Conservation (phyloP, 202 grass and related monocot genomes). For the Musa balbisiana region DNA sequence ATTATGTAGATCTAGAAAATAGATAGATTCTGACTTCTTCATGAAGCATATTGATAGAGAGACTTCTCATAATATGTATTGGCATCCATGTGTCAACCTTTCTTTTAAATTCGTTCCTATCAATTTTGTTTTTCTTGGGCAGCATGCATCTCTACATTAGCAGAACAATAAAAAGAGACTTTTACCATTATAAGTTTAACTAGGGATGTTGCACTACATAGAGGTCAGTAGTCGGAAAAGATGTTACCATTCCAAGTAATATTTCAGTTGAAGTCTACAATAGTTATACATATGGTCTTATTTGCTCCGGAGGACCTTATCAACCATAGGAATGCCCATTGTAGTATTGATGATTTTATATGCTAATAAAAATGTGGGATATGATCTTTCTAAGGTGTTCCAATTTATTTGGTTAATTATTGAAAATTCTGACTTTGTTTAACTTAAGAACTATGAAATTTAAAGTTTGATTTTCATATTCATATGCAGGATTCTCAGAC, state of each 20-base stretch:
- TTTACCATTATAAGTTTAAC: background rate
- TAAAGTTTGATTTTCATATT: background rate
- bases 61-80: background rate
- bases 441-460: background rate
- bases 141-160: background rate
- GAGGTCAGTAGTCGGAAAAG: too few species aligned
- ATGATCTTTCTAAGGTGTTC: too few species aligned
- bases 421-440: too few species aligned
- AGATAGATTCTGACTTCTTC: background rate
- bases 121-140: background rate
- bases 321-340: too few species aligned
- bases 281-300: too few species aligned
- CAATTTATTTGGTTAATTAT: too few species aligned
- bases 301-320: too few species aligned
- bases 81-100: background rate
- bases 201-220: background rate
- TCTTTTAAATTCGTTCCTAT: background rate
- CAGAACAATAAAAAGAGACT: background rate
- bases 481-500: conserved; percentile 33
- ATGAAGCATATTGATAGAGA: background rate
- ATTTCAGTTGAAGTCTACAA: too few species aligned
- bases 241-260: too few species aligned
- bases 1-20: background rate
- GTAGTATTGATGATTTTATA: too few species aligned
- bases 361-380: too few species aligned